Evolutionary conservation across 176 grass and related monocot species (phyloP), one percentile per base, ranked within the genome.

Genomic region (Tuctoria greenei): DNA sequence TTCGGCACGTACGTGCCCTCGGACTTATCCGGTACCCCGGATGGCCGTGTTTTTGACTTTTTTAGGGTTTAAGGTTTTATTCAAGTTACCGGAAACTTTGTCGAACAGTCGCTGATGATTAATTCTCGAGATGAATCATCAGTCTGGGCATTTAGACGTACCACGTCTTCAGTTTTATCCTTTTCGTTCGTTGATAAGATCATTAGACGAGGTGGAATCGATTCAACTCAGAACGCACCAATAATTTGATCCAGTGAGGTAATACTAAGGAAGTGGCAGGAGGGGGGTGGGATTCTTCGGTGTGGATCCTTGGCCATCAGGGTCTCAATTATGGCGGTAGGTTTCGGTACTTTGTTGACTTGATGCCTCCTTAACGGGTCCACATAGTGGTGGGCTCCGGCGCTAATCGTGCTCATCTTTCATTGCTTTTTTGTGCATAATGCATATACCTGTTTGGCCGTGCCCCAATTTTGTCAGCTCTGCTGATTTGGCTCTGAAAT

Each of bases 341-440:
- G 86, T 88, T 64, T 83, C 28, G 11, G 63, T 75, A 37, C 69
- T 43, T 47, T 27, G 74, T 39, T 75, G 75, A 79, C 79, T 70
- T 70, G 80, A 74, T 88, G 69, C 75, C 82, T 27, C 62, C 74
- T 20, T 45, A 65, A 85, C 59, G 67, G 68, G 36, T n/a, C 56
- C 63, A 83, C 62, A 18, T 50, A 60, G 75, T 83, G 81, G 86
- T 88, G 75, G 81, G 81, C 75, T 75, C 86, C 56, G 44, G 69
- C 56, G n/a, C 54, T 74, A 69, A 69, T 79, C 63, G 54, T 75
- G 74, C 27, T 26, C 27, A 7, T 70, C 55, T 44, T 79, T 83
- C 61, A 26, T 45, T 69, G 37, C 44, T 47, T 79, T 82, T 83
- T 61, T 74, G 21, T 56, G 62, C 79, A 60, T 51, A 51, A 40